A percentile compares a stretch with the other conserved stretches of the same genome.
Evolutionary conservation across 192 early-diverging fungal genomes (phyloP).

Genomic region (Chytriomyces hyalinus): DNA sequence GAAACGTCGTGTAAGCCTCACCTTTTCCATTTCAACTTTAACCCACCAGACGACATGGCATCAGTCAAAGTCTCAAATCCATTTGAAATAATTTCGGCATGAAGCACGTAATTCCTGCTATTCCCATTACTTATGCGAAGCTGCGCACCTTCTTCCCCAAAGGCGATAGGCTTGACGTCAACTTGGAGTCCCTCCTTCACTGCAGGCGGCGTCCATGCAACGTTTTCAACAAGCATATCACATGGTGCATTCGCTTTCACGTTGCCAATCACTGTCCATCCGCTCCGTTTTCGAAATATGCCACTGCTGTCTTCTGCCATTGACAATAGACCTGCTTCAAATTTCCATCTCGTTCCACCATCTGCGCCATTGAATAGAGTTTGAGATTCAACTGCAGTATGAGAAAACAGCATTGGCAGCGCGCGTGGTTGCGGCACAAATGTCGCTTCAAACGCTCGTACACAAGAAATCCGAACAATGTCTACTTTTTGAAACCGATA

Average conservation of each 20-base stretch:
- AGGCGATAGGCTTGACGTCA: slow-evolving; percentile 12
- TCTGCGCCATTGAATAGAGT: not conserved
- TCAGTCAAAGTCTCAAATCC: not conserved
- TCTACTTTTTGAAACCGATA: slow-evolving; percentile 13
- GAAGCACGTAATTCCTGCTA: slow-evolving; percentile 19
- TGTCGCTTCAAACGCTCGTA: slow-evolving; percentile 10
- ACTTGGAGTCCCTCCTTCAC: not conserved
- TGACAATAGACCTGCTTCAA: slow-evolving; percentile 13
- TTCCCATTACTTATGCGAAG: slow-evolving; percentile 7
- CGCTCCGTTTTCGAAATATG: not conserved
- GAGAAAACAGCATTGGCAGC: not conserved
- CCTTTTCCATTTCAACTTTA: slow-evolving; percentile 16
- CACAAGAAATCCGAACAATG: slow-evolving; percentile 5
- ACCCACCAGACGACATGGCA: not conserved
- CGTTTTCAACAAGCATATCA: not conserved
- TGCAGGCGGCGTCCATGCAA: not conserved
- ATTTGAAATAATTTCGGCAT: not conserved
- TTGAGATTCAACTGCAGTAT: not conserved
- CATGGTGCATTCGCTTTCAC: slow-evolving; percentile 19
- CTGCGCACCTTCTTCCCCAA: not conserved
- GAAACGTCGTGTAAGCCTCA: not conserved
- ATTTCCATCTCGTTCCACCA: not conserved
- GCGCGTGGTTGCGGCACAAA: slow-evolving; percentile 25
- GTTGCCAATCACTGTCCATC: slow-evolving; percentile 21
- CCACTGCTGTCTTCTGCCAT: not conserved